Evolutionary conservation across 306 rosid species (phyloP).

Genomic region (Trifolium dubium): DNA sequence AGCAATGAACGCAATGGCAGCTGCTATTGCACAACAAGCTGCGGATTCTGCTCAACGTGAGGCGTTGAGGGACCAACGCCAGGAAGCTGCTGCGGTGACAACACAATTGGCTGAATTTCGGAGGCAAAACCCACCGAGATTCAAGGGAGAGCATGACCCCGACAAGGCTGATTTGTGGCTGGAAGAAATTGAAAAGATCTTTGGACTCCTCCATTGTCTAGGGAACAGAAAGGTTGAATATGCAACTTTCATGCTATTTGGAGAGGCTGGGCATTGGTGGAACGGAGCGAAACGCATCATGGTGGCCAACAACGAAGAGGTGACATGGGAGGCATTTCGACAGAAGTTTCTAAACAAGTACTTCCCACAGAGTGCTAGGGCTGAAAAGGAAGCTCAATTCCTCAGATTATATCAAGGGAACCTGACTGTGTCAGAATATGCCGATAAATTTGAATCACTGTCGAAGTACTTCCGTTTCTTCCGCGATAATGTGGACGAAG

Average conservation of each 20-base stretch:
- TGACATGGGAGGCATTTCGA: too few relatives aligned
- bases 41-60: neutral
- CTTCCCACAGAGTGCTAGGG: too few relatives aligned
- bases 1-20: neutral
- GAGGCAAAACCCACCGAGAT: neutral
- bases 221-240: neutral
- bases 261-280: neutral
- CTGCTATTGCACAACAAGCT: neutral
- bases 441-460: too few relatives aligned
- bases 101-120: neutral
- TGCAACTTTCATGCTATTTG: neutral
- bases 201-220: neutral
- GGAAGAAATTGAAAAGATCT: neutral
- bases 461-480: too few relatives aligned
- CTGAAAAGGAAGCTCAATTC: too few relatives aligned
- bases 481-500: too few relatives aligned
- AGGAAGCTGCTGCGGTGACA: neutral
- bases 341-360: too few relatives aligned
- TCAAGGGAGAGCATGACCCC: neutral
- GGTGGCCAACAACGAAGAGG: neutral
- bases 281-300: neutral
- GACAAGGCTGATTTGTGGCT: neutral
- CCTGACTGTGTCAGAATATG: too few relatives aligned
- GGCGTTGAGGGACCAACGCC: neutral
- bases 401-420: too few relatives aligned